These are phyloP conservation scores for Cyberlindnera saturnus DNA, from an alignment of 805 yeast genomes.

Conservation along the genomic window DNA sequence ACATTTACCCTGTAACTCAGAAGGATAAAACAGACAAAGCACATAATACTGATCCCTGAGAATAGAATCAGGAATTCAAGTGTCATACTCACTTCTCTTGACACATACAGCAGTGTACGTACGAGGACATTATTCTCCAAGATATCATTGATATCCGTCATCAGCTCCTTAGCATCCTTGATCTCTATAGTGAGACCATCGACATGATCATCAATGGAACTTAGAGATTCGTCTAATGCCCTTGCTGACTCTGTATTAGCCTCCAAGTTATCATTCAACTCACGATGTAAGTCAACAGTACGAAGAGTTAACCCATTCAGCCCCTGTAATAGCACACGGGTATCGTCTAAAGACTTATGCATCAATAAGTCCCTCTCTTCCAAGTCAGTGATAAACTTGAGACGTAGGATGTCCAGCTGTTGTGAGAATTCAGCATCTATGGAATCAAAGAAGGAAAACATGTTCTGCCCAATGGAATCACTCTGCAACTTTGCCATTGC, in stretches of 20 bases:
- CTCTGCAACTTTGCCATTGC: slow-evolving; percentile 9
- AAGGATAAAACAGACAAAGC: slow-evolving; percentile 4
- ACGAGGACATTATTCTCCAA: slow-evolving; percentile 12
- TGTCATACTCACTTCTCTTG: slow-evolving; percentile 1
- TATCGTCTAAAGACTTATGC: slow-evolving; percentile 2
- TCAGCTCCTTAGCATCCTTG: slow-evolving; percentile 4
- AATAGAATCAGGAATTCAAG: slow-evolving; percentile 3
- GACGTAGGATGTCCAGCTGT: slow-evolving; percentile 7
- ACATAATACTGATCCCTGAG: slow-evolving; percentile 1
- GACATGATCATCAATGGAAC: slow-evolving; percentile 5
- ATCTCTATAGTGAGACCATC: slow-evolving; percentile 3
- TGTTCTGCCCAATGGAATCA: slow-evolving; percentile 6
- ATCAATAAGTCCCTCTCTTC: slow-evolving; percentile 8
- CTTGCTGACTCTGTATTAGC: slow-evolving; percentile 1
- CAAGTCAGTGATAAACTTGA: slow-evolving; percentile 11
- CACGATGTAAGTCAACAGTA: neutral
- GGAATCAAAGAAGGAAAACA: slow-evolving; percentile 8
- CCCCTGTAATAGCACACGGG: neutral
- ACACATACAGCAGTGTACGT: slow-evolving; percentile 5
- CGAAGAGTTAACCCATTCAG: neutral
- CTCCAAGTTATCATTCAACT: slow-evolving; percentile 2
- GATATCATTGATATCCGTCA: slow-evolving; percentile 5
- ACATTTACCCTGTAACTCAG: slow-evolving; percentile 9
- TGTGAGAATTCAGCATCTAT: slow-evolving; percentile 5
- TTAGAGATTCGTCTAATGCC: slow-evolving; percentile 4